Conservation (phyloP, 352 stramenopile genomes). For the Aphanomyces invadans region DNA sequence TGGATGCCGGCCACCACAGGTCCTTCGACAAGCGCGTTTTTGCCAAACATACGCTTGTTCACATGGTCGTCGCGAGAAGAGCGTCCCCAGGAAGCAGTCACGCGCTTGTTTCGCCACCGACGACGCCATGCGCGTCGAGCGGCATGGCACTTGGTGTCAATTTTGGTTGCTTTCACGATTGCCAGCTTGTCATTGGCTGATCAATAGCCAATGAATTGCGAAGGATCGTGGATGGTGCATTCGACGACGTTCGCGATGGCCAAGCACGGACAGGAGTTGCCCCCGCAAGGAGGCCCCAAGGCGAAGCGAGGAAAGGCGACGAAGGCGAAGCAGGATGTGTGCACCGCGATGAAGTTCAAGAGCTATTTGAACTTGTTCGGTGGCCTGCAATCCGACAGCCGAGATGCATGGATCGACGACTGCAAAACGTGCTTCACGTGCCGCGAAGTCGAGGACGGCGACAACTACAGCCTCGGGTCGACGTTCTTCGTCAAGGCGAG, state of each 20-base stretch:
- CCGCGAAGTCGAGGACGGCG: slow-evolving; percentile 39
- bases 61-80: too few species aligned
- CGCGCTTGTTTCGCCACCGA: too few species aligned
- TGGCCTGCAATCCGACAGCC: neutral
- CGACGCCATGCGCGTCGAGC: too few species aligned
- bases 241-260: neutral
- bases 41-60: neutral
- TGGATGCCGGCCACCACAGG: neutral
- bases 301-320: neutral
- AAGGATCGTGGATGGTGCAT: neutral
- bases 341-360: slow-evolving; percentile 18
- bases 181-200: neutral
- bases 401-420: slow-evolving; percentile 29
- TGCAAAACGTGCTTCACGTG: slow-evolving; percentile 44
- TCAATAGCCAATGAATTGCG: neutral
- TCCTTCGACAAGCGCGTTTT: neutral
- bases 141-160: too few species aligned
- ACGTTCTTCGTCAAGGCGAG: slow-evolving; percentile 51
- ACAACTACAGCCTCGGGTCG: slow-evolving; percentile 45
- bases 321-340: neutral
- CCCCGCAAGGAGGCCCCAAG: neutral
- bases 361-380: slow-evolving; percentile 7
- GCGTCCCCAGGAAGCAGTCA: too few species aligned
- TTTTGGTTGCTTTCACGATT: neutral
- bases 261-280: neutral